Evolutionary conservation across 805 yeast species (phyloP), one percentile per base, ranked within the genome.

Genomic region (Saccharomyces eubayanus): DNA sequence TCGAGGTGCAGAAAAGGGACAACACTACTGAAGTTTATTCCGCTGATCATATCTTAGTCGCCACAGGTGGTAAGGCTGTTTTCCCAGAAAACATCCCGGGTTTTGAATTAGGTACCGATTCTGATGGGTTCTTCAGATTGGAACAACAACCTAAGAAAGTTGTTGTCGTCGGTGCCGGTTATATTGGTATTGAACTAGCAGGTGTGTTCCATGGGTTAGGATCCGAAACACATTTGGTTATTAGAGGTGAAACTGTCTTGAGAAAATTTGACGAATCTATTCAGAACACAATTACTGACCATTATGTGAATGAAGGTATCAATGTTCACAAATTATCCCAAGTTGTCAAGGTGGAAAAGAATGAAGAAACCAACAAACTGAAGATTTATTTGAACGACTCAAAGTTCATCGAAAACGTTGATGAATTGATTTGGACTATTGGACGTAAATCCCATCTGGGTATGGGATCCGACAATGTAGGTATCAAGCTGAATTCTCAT

Each of bases 151-250:
- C 99, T 51, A 85, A 89, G 72, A 79, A 84, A 49, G 98, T 92
- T 29, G 98, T 95, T 1, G 78, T 94, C 57, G 96, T 94, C 11
- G 99, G 99, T 62, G 97, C 97, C 41, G 99, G 99, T 47, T 94
- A 94, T 74, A 94, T 94, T 68, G 98, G 96, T 54, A 86, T 90
- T 49, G 99, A 94, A 75, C 79, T 94, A 51, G 87, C 97, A 6
- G 99, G 99, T 58, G 90, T 94, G 47, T 92, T 94, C 82, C 79
- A 87, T 60, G 89, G 89, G 27, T 77, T 94, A 57, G 96, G 96
- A 16, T 69, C 92, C 14, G 89, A 92, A 60, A 85, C 96, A 48
- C 92, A 88, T 69, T 70, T 94, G 70, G 80, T 92, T 56, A 87
- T 92, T 58, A 84, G 99, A 75, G 95, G 96, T 60, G 92, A 91